Base-by-base conservation (phyloP, 192 early-diverging fungal genomes). In the Linnemannia schmuckeri region DNA sequence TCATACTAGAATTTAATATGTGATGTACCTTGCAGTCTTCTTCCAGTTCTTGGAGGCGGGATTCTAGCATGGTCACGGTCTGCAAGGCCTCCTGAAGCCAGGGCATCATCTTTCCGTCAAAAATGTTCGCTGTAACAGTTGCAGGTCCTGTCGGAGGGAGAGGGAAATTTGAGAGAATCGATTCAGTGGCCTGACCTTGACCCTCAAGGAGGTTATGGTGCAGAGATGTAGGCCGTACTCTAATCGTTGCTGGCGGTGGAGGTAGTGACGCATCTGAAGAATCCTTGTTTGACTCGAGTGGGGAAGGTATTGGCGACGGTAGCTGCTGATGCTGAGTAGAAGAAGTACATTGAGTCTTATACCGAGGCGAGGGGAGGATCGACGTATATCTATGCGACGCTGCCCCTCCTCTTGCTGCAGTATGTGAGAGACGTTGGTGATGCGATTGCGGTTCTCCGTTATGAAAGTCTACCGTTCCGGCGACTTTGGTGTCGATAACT, bases 21-120 rank as follows among this genome's bases (percentile, higher is more conserved):
- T 0, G 35, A 41, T 46, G 57, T 72, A 80, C 79, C 49, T 54
- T 63, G 55, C 79, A 80, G 24, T 74, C 79, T 33, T 68, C 72
- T 22, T 87, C 85, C 5, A 81, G 76, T 52, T 87, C 85, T 20
- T 81, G 40, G 2, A 87, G 57, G 17, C 80, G 54, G 0, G 71
- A 69, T 61, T 87, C 85, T 0, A 87, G 49, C 44, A 72, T 52
- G 24, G 72, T 78, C 0, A 81, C 76, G 9, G 72, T 87, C 10
- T 81, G 57, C 17, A 81, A 78, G 3, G 80, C 85, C 52, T 87
- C 80, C 20, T 70, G 63, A 3, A 87, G 66, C 85, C 85, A 87
- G 0, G 79, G 61, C 72, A 81, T 70, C 20, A 79, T 70, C 12
- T 70, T 66, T 13, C 61, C 61, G 9, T 66, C 61, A 7, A 66